Evolutionary conservation across 495 filamentous ascomycete genomes (phyloP), one percentile per base, ranked within the genome.

Genomic region (Hypoxylon intermedium): DNA sequence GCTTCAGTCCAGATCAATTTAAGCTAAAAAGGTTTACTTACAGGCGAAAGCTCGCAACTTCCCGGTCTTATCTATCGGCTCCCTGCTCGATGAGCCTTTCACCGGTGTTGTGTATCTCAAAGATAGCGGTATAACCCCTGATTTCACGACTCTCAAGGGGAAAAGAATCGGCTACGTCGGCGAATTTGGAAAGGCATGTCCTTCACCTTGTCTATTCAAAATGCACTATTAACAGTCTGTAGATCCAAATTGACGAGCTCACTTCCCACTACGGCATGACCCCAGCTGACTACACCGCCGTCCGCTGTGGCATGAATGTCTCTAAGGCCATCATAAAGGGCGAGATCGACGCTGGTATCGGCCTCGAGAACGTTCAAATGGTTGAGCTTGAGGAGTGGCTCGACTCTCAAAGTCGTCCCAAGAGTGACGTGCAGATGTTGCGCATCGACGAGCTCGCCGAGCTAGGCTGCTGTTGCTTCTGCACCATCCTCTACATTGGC

Each of bases 381-480:
- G 86, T 88, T 44, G 86, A 89, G 72, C 75, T 89, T 9, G 85
- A 85, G 70, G 85, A 88, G 56, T 88, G 86, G 86, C 80, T 88
- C 20, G 79, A 77, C 13, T 33, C 73, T 13, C 85, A 87, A 59
- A 77, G 77, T 63, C 85, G 85, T 2, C 80, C 83, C 44, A 81
- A 78, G 65, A 75, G 72, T 37, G 86, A 75, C 65, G 86, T 89
- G 3, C 84, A 88, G 72, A 89, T 89, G 85, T 80, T 89, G 16
- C 85, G 86, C 67, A 89, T 89, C 68, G 86, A 88, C 74, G 79
- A 89, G 74, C 84, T 89, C 37, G 86, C 86, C 53, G 84, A 87
- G 69, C 73, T 88, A 23, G 86, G 87, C 50, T 89, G 87, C 76
- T 89, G 87, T 82, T 89, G 86, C 77, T 89, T 88, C 81, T 88